These are phyloP conservation scores for Aciculoconidium aculeatum DNA, from an alignment of 805 yeast species.

Conservation along the genomic window DNA sequence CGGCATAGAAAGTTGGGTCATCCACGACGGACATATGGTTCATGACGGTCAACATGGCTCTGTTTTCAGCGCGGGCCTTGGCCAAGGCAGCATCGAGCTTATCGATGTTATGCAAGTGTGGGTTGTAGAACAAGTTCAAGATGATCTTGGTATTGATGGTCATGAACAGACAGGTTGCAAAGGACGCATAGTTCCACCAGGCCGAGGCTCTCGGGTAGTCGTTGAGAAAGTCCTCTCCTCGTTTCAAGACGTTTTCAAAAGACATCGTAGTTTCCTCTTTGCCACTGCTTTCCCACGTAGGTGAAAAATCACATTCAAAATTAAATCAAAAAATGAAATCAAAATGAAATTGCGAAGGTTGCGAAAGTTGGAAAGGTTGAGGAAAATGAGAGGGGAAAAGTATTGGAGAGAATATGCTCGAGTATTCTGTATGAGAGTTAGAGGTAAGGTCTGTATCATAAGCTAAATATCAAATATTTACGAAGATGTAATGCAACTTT, in stretches of 20 bases:
- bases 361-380: conserved; percentile 1
- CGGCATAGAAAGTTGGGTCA: conserved; percentile 88
- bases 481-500: too few species aligned
- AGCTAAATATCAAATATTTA: too few species aligned
- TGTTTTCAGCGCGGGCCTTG: conserved; percentile 57
- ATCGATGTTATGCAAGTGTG: conserved; percentile 56
- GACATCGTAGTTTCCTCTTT: conserved; percentile 57
- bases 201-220: conserved; percentile 54
- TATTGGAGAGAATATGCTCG: too few species aligned
- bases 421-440: too few species aligned
- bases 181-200: conserved; percentile 65
- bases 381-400: too few species aligned
- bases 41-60: conserved; percentile 82
- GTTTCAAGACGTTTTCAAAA: conserved; percentile 54
- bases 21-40: conserved; percentile 91
- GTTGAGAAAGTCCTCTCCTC: conserved; percentile 68
- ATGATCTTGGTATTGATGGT: conserved; percentile 60
- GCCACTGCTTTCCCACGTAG: conserved; percentile 1
- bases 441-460: too few species aligned
- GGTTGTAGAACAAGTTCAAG: conserved; percentile 56
- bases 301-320: too few species aligned
- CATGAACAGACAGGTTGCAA: conserved; percentile 60
- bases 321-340: too few species aligned
- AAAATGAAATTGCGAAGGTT: too few species aligned
- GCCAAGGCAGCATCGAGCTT: conserved; percentile 58